Conservation (phyloP, 345 rosid species). For the Gossypium rotundifolium region DNA sequence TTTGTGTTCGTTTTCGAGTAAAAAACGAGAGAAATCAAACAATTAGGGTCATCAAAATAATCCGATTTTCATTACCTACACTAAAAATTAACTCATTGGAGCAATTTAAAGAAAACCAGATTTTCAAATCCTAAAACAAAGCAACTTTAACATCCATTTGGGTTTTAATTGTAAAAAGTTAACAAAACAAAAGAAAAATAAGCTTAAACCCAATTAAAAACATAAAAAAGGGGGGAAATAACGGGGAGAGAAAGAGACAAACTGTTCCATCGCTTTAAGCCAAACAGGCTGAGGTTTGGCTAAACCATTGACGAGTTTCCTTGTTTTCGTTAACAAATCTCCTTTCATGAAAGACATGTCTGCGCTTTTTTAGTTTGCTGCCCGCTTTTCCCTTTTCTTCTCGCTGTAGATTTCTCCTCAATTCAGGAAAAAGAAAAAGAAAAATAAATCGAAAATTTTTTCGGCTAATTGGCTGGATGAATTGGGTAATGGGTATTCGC, state of each 20-base stretch:
- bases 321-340: constrained; percentile 61
- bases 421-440: neutral
- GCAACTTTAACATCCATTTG: neutral
- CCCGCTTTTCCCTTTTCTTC: too few species aligned
- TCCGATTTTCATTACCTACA: neutral
- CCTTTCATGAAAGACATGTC: constrained; percentile 85
- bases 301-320: constrained; percentile 81
- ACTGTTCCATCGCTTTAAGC: constrained; percentile 96
- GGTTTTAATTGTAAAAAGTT: neutral
- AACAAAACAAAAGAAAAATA: neutral
- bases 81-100: neutral
- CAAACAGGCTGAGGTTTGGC: constrained; percentile 70
- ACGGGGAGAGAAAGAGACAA: constrained; percentile 22
- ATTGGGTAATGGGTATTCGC: too few species aligned
- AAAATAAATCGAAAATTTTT: neutral
- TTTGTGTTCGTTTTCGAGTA: neutral
- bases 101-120: neutral
- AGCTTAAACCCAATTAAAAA: neutral
- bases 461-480: neutral
- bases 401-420: neutral
- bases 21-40: neutral
- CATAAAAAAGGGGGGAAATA: neutral
- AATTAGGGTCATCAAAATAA: neutral
- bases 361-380: constrained; percentile 3
- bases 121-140: neutral